phyloP scores from a whole-genome alignment of 345 rosid genomes.

The Euclidium syriacum region DNA sequence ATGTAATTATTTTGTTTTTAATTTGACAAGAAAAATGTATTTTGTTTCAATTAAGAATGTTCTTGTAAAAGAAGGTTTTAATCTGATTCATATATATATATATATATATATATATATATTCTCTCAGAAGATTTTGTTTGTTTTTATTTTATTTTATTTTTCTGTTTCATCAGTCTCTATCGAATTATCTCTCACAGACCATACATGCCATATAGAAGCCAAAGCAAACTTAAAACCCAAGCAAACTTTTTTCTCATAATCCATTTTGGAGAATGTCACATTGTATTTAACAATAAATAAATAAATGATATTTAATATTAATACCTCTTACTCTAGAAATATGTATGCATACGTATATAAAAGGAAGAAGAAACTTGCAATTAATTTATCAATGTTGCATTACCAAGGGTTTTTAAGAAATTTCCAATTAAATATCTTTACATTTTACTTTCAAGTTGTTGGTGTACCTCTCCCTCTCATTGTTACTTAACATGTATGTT shows the following conservation, averaged over 20 bases:
- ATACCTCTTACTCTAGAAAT: neutral
- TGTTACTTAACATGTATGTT: slow-evolving; percentile 25
- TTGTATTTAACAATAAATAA: neutral
- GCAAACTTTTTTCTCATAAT: slow-evolving; percentile 35
- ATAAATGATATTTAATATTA: neutral
- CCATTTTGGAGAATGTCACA: neutral
- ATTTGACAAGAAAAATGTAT: too few relatives aligned
- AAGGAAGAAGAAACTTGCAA: neutral
- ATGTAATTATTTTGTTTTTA: too few relatives aligned
- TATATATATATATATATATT: slow-evolving; percentile 34
- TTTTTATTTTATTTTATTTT: slow-evolving; percentile 13
- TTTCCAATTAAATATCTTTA: neutral
- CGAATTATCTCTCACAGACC: slow-evolving; percentile 23
- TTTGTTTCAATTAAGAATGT: neutral
- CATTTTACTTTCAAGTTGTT: slow-evolving; percentile 25
- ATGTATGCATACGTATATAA: neutral
- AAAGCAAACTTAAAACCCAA: slow-evolving; percentile 57
- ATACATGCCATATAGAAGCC: slow-evolving; percentile 19
- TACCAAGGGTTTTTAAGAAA: neutral
- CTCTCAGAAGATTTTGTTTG: slow-evolving; percentile 36
- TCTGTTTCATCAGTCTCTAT: slow-evolving; percentile 17
- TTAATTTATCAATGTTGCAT: neutral
- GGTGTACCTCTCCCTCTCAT: slow-evolving; percentile 22
- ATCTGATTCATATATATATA: neutral
- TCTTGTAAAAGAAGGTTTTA: neutral